A percentile compares a stretch with the other conserved stretches of the same genome.
Evolutionary conservation across 2,329 filamentous ascomycete species (phyloP).

Genomic region (Trichoderma lentiforme): DNA sequence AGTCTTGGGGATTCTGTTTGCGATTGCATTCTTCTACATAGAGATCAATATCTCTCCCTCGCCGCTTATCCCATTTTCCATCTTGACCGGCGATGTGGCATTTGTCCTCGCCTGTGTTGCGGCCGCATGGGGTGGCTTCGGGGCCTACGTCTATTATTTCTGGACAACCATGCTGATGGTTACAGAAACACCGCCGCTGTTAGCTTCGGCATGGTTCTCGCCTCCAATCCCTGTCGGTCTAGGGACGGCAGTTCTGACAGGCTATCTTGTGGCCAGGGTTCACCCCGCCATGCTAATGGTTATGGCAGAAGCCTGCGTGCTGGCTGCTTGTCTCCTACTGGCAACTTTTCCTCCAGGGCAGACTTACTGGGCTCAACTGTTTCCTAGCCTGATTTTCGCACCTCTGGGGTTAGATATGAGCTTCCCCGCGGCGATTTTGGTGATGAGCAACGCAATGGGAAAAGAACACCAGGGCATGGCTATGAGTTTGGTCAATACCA

Average conservation of each 20-base stretch:
- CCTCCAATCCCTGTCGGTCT: neutral
- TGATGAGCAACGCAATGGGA: constrained; percentile 53
- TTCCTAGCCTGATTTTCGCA: constrained; percentile 42
- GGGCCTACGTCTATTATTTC: neutral
- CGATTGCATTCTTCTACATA: constrained; percentile 54
- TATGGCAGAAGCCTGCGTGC: neutral
- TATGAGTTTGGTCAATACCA: constrained; percentile 57
- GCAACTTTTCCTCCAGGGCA: constrained; percentile 21
- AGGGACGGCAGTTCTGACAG: neutral
- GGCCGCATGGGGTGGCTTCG: constrained; percentile 34
- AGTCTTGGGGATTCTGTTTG: constrained; percentile 53
- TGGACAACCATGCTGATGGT: neutral
- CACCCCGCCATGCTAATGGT: neutral
- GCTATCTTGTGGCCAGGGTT: neutral
- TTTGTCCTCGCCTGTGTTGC: constrained; percentile 56
- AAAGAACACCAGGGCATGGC: constrained; percentile 46
- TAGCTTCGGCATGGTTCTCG: neutral
- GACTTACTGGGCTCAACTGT: neutral
- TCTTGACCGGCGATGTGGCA: constrained; percentile 44
- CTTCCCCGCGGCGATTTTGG: constrained; percentile 59
- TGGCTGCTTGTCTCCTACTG: neutral
- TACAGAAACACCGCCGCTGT: neutral
- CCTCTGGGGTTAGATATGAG: constrained; percentile 60
- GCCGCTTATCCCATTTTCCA: constrained; percentile 56
- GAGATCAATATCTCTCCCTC: constrained; percentile 46